Base-by-base conservation (phyloP, 2,329 filamentous ascomycete species). In the Penicillium sp. region DNA sequence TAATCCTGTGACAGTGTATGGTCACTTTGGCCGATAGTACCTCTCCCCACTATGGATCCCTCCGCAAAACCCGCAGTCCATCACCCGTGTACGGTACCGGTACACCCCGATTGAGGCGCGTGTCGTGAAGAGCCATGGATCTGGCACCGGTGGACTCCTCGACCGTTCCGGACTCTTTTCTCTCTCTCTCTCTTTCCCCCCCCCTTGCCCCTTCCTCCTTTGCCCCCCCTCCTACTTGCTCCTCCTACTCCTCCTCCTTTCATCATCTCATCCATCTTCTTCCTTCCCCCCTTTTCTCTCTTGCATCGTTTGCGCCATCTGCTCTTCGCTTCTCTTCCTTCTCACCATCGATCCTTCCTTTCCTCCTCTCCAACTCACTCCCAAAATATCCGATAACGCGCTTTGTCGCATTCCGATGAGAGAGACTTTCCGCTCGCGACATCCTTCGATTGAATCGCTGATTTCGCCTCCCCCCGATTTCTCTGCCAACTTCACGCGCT, bases 111-210 rank as follows among this genome's bases (percentile, higher is more conserved):
- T 31, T 54, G 40, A 60, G 61, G 62, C 62, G 62, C 62, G 62
- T 65, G 62, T 65, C 62, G 61, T 60, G 58, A 56, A 49, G 61
- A 65, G 62, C 62, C 62, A 65, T 65, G 62, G 62, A 63, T 65
- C 62, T 65, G 61, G 62, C 62, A 63, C 59, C 51, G 55, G 62
- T 61, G 56, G 56, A 54, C 57, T 58, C 34, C 60, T 61, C 62
- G 62, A 65, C 63, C 60, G 62, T 61, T 56, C 56, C 54, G 57
- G 61, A 58, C 61, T 62, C 56, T 59, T 62, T 63, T 56, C 56
- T 55, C 56, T 57, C 44, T 55, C 56, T 52, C 53, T 55, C 47
- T 53, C 56, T 52, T 55, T 53, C 54, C 59, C 24, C 24, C 24
- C 24, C 21, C 37, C 37, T 56, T 63, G 58, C 60, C 55, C 58